phyloP scores from a whole-genome alignment of 1,284 basidiomycete species.

The Rhodotorula sp. region DNA sequence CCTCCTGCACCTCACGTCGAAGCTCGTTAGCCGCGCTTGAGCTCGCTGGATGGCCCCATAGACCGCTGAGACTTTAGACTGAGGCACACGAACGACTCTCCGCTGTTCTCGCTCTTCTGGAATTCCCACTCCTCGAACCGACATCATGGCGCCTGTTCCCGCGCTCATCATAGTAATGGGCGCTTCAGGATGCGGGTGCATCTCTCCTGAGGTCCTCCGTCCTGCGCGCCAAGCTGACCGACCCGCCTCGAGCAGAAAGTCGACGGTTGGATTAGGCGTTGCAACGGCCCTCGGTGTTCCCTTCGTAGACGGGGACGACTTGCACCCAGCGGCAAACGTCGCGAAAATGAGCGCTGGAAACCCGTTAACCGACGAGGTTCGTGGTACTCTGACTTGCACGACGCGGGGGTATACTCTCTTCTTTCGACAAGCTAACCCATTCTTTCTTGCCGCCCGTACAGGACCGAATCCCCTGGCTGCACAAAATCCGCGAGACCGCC shows the following conservation, averaged over 20 bases:
- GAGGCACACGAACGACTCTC: no score
- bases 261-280: slow-evolving; percentile 71
- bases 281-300: slow-evolving; percentile 62
- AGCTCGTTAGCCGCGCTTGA: not conserved
- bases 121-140: not conserved
- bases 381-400: not conserved
- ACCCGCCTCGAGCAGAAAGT: slow-evolving; percentile 60
- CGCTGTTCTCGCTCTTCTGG: not conserved
- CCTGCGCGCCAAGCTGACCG: not conserved
- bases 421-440: not conserved
- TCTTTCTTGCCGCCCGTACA: slow-evolving; percentile 1
- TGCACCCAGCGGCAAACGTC: slow-evolving; percentile 78
- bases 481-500: slow-evolving; percentile 65
- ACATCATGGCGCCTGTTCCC: slow-evolving; percentile 14
- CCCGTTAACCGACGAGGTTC: slow-evolving; percentile 71
- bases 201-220: not conserved
- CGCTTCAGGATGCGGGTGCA: slow-evolving; percentile 41
- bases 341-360: slow-evolving; percentile 80
- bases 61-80: no score
- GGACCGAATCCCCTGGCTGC: slow-evolving; percentile 82
- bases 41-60: not conserved
- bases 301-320: slow-evolving; percentile 85
- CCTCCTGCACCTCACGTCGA: not conserved
- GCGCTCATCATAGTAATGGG: slow-evolving; percentile 43
- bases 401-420: not conserved